Conservation (phyloP, 164 flowering plant species). For the Litsea cubeba region DNA sequence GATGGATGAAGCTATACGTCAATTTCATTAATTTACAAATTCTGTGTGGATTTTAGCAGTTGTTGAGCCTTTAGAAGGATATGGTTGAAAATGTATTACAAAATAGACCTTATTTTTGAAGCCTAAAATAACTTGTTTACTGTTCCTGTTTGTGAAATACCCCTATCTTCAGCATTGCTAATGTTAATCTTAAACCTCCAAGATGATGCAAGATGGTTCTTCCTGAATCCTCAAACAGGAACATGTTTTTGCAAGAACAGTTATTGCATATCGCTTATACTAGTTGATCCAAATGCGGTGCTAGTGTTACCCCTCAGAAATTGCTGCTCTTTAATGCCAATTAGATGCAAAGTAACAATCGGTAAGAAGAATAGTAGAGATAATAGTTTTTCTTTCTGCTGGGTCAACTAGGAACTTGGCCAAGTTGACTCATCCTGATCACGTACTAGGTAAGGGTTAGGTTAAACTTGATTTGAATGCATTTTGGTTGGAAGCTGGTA, state of each 20-base stretch:
- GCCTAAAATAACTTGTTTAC: not conserved
- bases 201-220: not conserved
- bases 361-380: not conserved
- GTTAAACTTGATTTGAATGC: too few relatives aligned
- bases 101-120: not conserved
- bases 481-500: too few relatives aligned
- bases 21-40: too few relatives aligned
- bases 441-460: too few relatives aligned
- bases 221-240: not conserved
- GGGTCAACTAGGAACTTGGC: too few relatives aligned
- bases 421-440: too few relatives aligned
- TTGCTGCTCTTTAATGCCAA: not conserved
- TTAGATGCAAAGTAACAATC: not conserved
- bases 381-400: too few relatives aligned
- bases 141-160: not conserved
- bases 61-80: not conserved
- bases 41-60: not conserved
- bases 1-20: not conserved
- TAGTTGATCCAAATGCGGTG: not conserved
- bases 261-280: not conserved
- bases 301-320: not conserved
- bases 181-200: not conserved
- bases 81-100: not conserved
- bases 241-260: not conserved
- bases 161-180: not conserved